Base-by-base conservation (phyloP, 2,329 filamentous ascomycete species). In the Cadophora gregata region DNA sequence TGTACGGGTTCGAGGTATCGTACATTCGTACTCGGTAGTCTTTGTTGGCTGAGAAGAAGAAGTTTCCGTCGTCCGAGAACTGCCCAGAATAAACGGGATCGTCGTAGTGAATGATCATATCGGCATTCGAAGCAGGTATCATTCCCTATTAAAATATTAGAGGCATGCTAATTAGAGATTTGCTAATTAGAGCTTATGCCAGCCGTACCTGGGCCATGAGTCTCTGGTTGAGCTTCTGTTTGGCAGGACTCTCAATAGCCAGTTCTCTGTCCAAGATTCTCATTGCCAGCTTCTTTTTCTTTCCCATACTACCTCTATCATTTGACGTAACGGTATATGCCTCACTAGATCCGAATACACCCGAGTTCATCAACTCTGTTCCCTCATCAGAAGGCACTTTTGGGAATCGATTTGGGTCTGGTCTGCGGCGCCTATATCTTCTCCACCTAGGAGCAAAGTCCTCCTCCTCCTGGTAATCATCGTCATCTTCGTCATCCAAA, bases 1-100 rank as follows among this genome's bases (percentile, higher is more conserved):
- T 87, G 79, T 96, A 97, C 0, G 95, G 93, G 73, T 97, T 97
- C 1, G 92, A 94, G 0, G 96, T 98, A 78, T 98, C 95, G 79
- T 98, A 99, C 92, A 99, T 94, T 62, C 94, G 90, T 10, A 99
- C 93, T 72, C 89, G 91, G 81, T 97, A 97, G 79, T 98, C 94
- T 78, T 97, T 93, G 10, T 91, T 91, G 75, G 92, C 96, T 6
- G 91, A 90, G 77, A 95, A 98, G 81, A 97, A 98, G 81, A 98
- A 98, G 78, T 97, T 97, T 29, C 96, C 96, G 74, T 99, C 96
- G 71, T 96, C 92, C 0, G 93, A 97, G 77, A 98, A 99, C 77
- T 98, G 95, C 1, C 96, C 96, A 3, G 93, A 97, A 76, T 98
- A 98, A 62, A 96, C 94, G 48, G 93, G 89, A 5, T 90, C 86